Evolutionary conservation across 768 basidiomycete species (phyloP), one percentile per base, ranked within the genome.

Genomic region (Rhodosporidiobolus odoratus): DNA sequence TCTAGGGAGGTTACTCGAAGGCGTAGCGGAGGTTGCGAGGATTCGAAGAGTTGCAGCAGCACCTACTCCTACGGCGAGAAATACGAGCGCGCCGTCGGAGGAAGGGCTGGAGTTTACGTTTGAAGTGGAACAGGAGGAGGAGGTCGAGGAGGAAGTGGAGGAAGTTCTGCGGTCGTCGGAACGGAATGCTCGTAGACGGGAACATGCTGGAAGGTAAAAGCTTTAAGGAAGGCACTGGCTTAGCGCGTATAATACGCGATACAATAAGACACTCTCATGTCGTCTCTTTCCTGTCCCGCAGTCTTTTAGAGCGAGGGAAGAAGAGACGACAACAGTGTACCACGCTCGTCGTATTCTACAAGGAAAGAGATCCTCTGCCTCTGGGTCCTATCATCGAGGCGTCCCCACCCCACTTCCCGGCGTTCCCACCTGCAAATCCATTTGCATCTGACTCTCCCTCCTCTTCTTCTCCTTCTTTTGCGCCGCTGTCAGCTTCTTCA

Each of bases 381-480:
- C n/a, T 50, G 34, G 32, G 27, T 23, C 54, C 27, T 2, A 16
- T 40, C 52, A 65, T 27, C n/a, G 45, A 16, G 54, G 54, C 56
- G 64, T 65, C 9, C 64, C 43, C 9, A 37, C 54, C 0, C 25
- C 48, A 19, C 41, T 45, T 23, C 32, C 45, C 13, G 62, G 56
- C 62, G 47, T 62, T n/a, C 53, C 68, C 6, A 58, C 68, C 56
- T 45, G 58, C 23, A 58, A 34, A 21, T 58, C 58, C 17, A 25
- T 34, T n/a, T 34, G 30, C 41, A 19, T 52, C 34, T 34, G 47
- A 25, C 58, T 16, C 40, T 68, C 21, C 52, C 30, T 53, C 30
- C 21, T 68, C 30, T 41, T 50, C 37, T 37, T 38, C 66, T 69
- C 63, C 43, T 65, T 61, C 38, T 40, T 52, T 32, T 41, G 53